Percentiles rank a stretch among this genome's conserved stretches.
Evolutionary conservation across 2,329 filamentous ascomycete species (phyloP).

Genomic region (Didymella pinodella): DNA sequence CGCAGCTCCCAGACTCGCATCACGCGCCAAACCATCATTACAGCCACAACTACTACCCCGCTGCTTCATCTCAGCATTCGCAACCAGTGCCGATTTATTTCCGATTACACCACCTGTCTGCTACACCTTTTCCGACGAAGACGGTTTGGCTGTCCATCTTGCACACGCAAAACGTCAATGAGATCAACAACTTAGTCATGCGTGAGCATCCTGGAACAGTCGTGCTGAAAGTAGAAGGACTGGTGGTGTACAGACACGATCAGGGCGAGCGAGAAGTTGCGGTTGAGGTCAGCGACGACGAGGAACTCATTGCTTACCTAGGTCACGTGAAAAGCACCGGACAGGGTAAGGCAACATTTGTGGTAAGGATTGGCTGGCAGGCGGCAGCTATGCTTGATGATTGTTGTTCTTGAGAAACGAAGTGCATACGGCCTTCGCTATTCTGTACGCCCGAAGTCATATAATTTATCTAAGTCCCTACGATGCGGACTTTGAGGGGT

Average conservation of each 20-base stretch:
- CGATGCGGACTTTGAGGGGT: not conserved
- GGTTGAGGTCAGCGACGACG: slow-evolving; percentile 72
- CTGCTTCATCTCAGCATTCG: slow-evolving; percentile 24
- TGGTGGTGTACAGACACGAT: slow-evolving; percentile 59
- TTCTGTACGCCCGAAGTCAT: not conserved
- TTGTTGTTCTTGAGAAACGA: not conserved
- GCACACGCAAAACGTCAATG: slow-evolving; percentile 63
- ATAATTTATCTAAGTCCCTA: not conserved
- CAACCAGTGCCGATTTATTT: slow-evolving; percentile 69
- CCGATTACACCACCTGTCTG: slow-evolving; percentile 71
- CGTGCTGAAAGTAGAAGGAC: slow-evolving; percentile 70
- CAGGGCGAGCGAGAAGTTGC: slow-evolving; percentile 64
- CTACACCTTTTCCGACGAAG: slow-evolving; percentile 57
- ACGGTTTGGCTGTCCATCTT: slow-evolving; percentile 73
- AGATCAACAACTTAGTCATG: slow-evolving; percentile 68
- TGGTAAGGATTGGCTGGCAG: slow-evolving; percentile 46
- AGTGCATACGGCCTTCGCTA: not conserved
- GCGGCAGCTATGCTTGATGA: slow-evolving; percentile 18
- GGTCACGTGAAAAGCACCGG: slow-evolving; percentile 61
- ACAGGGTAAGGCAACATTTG: slow-evolving; percentile 64
- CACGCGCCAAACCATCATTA: slow-evolving; percentile 39
- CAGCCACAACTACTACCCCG: slow-evolving; percentile 24
- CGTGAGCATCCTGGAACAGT: slow-evolving; percentile 67
- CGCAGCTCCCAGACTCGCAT: slow-evolving; percentile 37
- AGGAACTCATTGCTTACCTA: slow-evolving; percentile 76